phyloP scores from a whole-genome alignment of 768 basidiomycete species.

The Lyophyllum decastes region DNA sequence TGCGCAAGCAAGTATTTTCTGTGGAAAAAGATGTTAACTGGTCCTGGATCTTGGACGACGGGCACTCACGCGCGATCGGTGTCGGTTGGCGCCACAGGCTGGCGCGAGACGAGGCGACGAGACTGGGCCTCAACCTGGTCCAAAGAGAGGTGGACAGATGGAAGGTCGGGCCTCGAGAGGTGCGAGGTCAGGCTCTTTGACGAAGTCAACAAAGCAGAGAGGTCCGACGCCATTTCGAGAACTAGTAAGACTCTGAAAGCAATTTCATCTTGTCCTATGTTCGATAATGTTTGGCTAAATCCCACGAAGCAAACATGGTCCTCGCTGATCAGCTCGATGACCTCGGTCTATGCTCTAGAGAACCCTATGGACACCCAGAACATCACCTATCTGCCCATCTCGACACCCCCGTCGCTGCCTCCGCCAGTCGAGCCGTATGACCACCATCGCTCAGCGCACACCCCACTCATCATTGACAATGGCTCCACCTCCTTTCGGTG shows the following conservation, averaged over 20 bases:
- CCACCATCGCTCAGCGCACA: conserved; percentile 45
- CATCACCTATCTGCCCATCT: conserved; percentile 18
- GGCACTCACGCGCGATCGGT: conserved; percentile 69
- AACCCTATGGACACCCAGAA: conserved; percentile 2
- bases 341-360: background rate
- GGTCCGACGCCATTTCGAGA: conserved; percentile 44
- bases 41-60: background rate
- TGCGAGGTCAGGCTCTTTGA: conserved; percentile 78
- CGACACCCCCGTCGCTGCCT: conserved; percentile 20
- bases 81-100: conserved; percentile 63
- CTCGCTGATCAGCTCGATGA: background rate
- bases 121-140: conserved; percentile 97
- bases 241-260: background rate
- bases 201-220: conserved; percentile 70
- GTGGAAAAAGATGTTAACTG: conserved; percentile 5
- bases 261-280: background rate
- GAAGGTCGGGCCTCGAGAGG: conserved; percentile 77
- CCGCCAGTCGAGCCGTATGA: conserved; percentile 46
- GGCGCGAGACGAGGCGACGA: conserved; percentile 75
- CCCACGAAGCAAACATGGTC: background rate
- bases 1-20: conserved; percentile 94
- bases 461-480: conserved; percentile 87
- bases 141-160: conserved; percentile 84
- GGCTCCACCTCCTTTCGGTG: conserved; percentile 82
- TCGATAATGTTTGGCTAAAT: background rate